Percentiles rank a stretch among this genome's conserved stretches.
Evolutionary conservation across 2,329 filamentous ascomycete genomes (phyloP).

Genomic region (Thelonectria blattea): DNA sequence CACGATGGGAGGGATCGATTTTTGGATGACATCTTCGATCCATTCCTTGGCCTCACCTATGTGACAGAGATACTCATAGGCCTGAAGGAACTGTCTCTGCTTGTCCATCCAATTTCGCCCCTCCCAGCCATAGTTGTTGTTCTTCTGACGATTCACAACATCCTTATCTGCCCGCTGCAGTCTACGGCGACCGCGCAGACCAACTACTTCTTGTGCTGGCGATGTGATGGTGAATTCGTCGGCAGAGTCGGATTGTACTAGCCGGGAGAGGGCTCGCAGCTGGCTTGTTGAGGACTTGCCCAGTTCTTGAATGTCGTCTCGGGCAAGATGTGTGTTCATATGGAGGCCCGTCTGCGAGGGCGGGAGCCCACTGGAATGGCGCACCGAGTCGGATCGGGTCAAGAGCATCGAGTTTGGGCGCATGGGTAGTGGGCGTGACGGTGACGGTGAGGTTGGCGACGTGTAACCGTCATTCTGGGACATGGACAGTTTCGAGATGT

Average conservation of each 20-base stretch:
- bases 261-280: conserved; percentile 82
- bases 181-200: conserved; percentile 81
- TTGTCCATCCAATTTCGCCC: conserved; percentile 98
- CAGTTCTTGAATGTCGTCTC: conserved; percentile 79
- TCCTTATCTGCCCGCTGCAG: conserved; percentile 74
- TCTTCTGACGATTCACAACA: conserved; percentile 53
- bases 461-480: conserved; percentile 50
- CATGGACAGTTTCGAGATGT: conserved; percentile 62
- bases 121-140: conserved; percentile 72
- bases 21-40: conserved; percentile 91
- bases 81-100: conserved; percentile 92
- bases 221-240: conserved; percentile 83
- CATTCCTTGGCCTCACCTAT: conserved; percentile 99
- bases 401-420: conserved; percentile 68
- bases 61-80: conserved; percentile 98
- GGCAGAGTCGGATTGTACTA: conserved; percentile 75
- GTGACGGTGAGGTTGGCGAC: conserved; percentile 51
- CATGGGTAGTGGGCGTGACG: conserved; percentile 44
- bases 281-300: conserved; percentile 91
- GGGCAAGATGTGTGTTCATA: conserved; percentile 55
- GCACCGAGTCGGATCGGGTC: conserved; percentile 62
- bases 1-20: conserved; percentile 87
- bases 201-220: conserved; percentile 83
- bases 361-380: conserved; percentile 42
- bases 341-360: conserved; percentile 41